A percentile compares a stretch with the other conserved stretches of the same genome.
phyloP scores from a whole-genome alignment of 2,329 filamentous ascomycete species.

The Fusarium buxicola region DNA sequence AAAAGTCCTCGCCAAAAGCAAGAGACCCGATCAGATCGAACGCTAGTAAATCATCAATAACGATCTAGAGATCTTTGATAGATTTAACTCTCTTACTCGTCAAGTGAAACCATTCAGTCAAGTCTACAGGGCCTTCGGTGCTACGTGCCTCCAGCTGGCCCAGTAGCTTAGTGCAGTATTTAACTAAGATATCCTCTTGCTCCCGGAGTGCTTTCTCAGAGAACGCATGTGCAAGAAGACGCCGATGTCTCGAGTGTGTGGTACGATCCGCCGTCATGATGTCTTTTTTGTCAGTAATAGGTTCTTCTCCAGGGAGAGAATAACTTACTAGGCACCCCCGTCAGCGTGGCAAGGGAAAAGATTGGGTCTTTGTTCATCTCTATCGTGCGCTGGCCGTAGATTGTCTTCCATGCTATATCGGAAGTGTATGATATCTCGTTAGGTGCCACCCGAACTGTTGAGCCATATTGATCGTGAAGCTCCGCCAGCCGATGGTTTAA shows the following conservation, averaged over 20 bases:
- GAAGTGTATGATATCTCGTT: constrained; percentile 35
- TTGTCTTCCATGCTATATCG: constrained; percentile 30
- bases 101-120: constrained; percentile 32
- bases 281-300: constrained; percentile 13
- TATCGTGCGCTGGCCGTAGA: constrained; percentile 29
- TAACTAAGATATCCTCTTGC: constrained; percentile 29
- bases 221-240: constrained; percentile 34
- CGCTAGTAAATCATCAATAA: background rate
- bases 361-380: constrained; percentile 38
- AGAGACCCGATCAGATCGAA: constrained; percentile 39
- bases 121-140: constrained; percentile 16
- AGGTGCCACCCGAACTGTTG: constrained; percentile 32
- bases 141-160: constrained; percentile 19
- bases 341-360: constrained; percentile 36
- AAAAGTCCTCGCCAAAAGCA: constrained; percentile 35
- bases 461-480: constrained; percentile 30
- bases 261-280: constrained; percentile 36
- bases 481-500: constrained; percentile 31
- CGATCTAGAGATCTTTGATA: too few relatives aligned
- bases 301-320: background rate
- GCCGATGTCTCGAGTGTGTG: constrained; percentile 32
- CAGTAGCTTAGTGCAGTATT: constrained; percentile 31
- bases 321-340: constrained; percentile 32
- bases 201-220: constrained; percentile 38
- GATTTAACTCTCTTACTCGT: constrained; percentile 18